Percentiles rank a stretch among this genome's conserved stretches.
Conservation (phyloP, 2,329 filamentous ascomycete species). For the Alternaria consortialis region DNA sequence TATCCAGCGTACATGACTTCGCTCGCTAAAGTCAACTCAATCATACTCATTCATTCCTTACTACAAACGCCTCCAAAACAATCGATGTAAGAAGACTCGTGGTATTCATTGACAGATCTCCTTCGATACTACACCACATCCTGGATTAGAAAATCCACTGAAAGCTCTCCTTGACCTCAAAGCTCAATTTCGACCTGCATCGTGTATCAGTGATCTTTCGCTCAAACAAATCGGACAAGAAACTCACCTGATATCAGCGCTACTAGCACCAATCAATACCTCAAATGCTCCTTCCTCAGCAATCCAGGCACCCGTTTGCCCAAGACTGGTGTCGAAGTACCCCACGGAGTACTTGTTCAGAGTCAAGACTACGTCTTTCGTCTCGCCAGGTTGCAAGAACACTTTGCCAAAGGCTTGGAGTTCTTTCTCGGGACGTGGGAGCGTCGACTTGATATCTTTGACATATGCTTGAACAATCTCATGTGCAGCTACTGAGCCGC, state of each 20-base stretch:
- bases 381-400: conserved; percentile 49
- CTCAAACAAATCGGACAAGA: not conserved
- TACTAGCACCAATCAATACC: conserved; percentile 69
- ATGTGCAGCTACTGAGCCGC: conserved; percentile 64
- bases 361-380: conserved; percentile 41
- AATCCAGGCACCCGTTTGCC: conserved; percentile 63
- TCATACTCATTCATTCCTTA: not conserved
- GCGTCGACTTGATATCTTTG: conserved; percentile 67
- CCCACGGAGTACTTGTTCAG: conserved; percentile 60
- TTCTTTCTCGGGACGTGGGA: conserved; percentile 75
- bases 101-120: not conserved
- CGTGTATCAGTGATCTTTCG: conserved; percentile 22
- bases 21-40: not conserved
- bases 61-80: conserved; percentile 9
- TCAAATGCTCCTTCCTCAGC: conserved; percentile 71
- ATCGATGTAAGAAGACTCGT: conserved; percentile 12
- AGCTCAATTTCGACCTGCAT: conserved; percentile 58
- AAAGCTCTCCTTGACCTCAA: conserved; percentile 71
- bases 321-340: conserved; percentile 69
- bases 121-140: not conserved
- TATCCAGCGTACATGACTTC: not conserved
- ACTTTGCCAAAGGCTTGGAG: conserved; percentile 70
- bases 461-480: conserved; percentile 76
- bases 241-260: conserved; percentile 69
- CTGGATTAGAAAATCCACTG: conserved; percentile 68